These are phyloP conservation scores for Prunus yedoensis DNA, from an alignment of 331 rosid species.

Conservation along the genomic window DNA sequence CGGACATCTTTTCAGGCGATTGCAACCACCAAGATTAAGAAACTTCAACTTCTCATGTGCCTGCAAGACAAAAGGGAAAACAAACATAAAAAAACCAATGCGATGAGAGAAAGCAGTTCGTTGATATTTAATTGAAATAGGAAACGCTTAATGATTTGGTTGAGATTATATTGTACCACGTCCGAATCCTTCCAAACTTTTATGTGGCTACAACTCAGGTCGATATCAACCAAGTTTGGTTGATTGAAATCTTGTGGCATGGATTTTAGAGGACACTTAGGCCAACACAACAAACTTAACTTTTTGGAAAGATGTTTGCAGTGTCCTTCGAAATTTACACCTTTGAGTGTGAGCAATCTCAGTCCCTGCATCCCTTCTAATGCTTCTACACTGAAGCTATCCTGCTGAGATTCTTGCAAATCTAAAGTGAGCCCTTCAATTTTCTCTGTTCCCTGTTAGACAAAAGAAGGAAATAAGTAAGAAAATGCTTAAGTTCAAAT, in stretches of 20 bases:
- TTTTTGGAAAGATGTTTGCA: too few species aligned
- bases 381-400: neutral
- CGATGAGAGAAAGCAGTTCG: neutral
- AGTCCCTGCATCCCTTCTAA: neutral
- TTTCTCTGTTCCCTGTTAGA: conserved; percentile 8
- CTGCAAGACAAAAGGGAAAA: neutral
- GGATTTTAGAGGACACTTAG: too few species aligned
- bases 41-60: conserved; percentile 21
- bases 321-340: too few species aligned
- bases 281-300: too few species aligned
- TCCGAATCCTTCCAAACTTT: conserved; percentile 8
- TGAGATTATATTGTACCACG: neutral
- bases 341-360: too few species aligned
- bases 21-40: conserved; percentile 36
- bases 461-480: neutral
- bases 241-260: too few species aligned
- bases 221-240: too few species aligned
- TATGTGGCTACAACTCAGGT: neutral
- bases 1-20: conserved; percentile 17
- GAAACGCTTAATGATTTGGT: neutral
- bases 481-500: neutral
- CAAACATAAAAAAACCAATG: neutral
- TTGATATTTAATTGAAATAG: too few species aligned
- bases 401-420: neutral
- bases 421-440: conserved; percentile 17